Percentiles rank a stretch among this genome's conserved stretches.
Conservation (phyloP, 495 filamentous ascomycete genomes). For the Hypoxylon lienhwacheense region DNA sequence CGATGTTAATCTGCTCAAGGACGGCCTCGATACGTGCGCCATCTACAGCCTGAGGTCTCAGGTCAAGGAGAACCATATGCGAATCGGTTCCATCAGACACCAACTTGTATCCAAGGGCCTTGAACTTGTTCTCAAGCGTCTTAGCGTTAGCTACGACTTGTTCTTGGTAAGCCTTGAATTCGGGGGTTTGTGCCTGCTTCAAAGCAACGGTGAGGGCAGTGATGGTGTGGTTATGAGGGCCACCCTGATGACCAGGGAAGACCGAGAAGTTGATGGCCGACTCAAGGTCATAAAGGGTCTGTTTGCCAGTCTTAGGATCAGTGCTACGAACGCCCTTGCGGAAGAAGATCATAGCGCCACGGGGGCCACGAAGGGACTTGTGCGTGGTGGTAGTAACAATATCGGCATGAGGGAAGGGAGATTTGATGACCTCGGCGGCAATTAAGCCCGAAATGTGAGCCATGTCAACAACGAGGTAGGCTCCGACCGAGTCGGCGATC, state of each 20-base stretch:
- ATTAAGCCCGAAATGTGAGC: constrained; percentile 98
- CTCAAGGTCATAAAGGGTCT: constrained; percentile 91
- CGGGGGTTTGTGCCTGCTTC: constrained; percentile 88
- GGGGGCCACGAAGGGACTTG: constrained; percentile 97
- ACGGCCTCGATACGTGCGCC: constrained; percentile 96
- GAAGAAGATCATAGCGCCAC: constrained; percentile 99
- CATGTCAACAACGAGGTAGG: constrained; percentile 97
- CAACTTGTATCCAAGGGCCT: constrained; percentile 82
- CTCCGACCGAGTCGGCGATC: constrained; percentile 91
- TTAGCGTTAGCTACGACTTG: constrained; percentile 93
- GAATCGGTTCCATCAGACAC: constrained; percentile 97
- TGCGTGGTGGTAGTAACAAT: constrained; percentile 99
- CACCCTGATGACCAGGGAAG: constrained; percentile 99
- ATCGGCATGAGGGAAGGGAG: constrained; percentile 91
- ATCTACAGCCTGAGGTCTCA: constrained; percentile 77
- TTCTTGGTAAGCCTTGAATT: constrained; percentile 96
- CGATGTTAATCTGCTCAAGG: constrained; percentile 96
- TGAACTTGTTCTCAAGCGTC: constrained; percentile 79
- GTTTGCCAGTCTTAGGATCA: constrained; percentile 87
- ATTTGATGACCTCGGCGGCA: constrained; percentile 89
- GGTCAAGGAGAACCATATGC: constrained; percentile 96
- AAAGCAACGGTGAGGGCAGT: constrained; percentile 95
- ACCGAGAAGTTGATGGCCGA: constrained; percentile 97
- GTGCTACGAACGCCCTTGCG: constrained; percentile 89
- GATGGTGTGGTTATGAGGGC: constrained; percentile 99